A percentile compares a stretch with the other conserved stretches of the same genome.
phyloP scores from a whole-genome alignment of 2,329 filamentous ascomycete genomes.

The Colletotrichum sp. region DNA sequence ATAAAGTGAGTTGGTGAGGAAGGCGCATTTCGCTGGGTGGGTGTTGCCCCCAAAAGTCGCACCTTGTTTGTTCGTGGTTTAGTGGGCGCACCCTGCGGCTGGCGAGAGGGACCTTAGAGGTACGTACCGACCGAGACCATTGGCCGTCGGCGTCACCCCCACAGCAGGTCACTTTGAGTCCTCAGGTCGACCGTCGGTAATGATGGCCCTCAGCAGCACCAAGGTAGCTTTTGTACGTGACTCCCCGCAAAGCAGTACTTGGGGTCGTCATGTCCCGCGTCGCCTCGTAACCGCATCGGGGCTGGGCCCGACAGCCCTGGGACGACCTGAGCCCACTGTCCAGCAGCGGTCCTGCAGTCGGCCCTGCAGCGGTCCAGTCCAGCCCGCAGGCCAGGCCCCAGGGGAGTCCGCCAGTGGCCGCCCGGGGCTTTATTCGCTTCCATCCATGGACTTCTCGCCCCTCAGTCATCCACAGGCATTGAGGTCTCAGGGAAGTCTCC shows the following conservation, averaged over 20 bases:
- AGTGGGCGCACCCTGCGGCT: background rate
- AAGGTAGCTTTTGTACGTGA: background rate
- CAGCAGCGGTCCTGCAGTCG: background rate
- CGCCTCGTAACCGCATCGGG: background rate
- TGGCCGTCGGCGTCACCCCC: background rate
- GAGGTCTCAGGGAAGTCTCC: background rate
- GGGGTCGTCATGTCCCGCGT: background rate
- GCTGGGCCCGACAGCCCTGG: background rate
- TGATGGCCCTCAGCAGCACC: background rate
- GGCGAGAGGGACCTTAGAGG: background rate
- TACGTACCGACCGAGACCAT: background rate
- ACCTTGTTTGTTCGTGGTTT: background rate
- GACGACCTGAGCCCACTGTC: background rate
- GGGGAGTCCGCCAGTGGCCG: background rate
- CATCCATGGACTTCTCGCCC: background rate
- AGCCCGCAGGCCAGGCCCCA: background rate
- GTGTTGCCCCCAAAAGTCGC: background rate
- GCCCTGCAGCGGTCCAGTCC: background rate
- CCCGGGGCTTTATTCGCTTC: background rate
- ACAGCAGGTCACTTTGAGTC: background rate
- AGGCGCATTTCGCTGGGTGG: background rate
- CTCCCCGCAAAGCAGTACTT: background rate
- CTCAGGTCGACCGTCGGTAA: constrained; percentile 3
- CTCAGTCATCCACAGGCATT: background rate
- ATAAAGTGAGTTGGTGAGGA: background rate